phyloP scores from a whole-genome alignment of 768 basidiomycete species.

The Suillus weaverae region DNA sequence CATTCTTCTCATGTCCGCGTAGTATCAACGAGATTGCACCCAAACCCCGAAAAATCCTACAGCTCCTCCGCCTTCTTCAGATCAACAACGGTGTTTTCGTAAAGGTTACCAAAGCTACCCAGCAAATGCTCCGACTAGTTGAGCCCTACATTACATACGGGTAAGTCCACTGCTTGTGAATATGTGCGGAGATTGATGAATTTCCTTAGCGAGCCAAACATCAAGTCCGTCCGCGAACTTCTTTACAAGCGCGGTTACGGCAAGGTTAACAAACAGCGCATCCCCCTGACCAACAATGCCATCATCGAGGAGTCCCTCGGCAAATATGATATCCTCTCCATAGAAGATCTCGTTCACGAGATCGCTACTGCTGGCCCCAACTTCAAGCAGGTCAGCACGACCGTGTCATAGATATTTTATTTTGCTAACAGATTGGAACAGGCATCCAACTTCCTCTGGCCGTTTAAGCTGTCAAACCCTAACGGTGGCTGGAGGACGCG shows the following conservation, averaged over 20 bases:
- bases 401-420: background rate
- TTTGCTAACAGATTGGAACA: slow-evolving; percentile 26
- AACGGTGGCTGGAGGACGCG: slow-evolving; percentile 97
- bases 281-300: slow-evolving; percentile 91
- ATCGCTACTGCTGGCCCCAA: slow-evolving; percentile 94
- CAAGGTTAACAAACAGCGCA: slow-evolving; percentile 96
- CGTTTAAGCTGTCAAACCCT: slow-evolving; percentile 99
- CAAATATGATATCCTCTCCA: slow-evolving; percentile 93
- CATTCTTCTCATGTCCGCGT: slow-evolving; percentile 5
- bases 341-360: slow-evolving; percentile 98
- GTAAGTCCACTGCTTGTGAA: slow-evolving; percentile 41
- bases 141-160: slow-evolving; percentile 98
- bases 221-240: slow-evolving; percentile 94
- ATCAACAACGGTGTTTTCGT: slow-evolving; percentile 99
- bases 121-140: slow-evolving; percentile 97
- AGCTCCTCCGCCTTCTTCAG: slow-evolving; percentile 96
- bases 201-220: slow-evolving; percentile 79
- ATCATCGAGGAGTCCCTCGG: slow-evolving; percentile 90
- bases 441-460: slow-evolving; percentile 98
- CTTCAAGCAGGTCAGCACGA: slow-evolving; percentile 87
- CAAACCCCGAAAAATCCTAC: slow-evolving; percentile 98
- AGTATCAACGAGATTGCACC: slow-evolving; percentile 99
- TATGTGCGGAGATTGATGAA: slow-evolving; percentile 7
- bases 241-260: slow-evolving; percentile 99
- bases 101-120: slow-evolving; percentile 93